phyloP scores from a whole-genome alignment of 805 yeast species.

The Candida wancherniae region DNA sequence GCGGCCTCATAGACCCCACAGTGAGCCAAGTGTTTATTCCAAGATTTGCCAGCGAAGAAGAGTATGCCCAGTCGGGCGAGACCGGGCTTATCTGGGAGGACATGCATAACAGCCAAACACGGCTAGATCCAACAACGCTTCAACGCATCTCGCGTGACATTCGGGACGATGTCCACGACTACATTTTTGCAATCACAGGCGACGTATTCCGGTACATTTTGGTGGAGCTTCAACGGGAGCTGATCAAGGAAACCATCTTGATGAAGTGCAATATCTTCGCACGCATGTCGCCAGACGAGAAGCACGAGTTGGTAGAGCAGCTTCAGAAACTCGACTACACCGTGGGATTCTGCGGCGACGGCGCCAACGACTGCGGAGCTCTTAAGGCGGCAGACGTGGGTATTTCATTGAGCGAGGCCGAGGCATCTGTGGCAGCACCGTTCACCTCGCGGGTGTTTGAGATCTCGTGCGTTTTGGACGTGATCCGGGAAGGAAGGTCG shows the following conservation, averaged over 20 bases:
- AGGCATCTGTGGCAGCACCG: slow-evolving; percentile 98
- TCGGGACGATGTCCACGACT: slow-evolving; percentile 30
- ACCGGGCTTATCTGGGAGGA: slow-evolving; percentile 62
- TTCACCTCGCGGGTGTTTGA: slow-evolving; percentile 89
- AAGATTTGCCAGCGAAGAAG: slow-evolving; percentile 37
- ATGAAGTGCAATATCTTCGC: slow-evolving; percentile 80
- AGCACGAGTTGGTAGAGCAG: slow-evolving; percentile 89
- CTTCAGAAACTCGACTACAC: slow-evolving; percentile 82
- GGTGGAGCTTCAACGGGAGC: slow-evolving; percentile 43
- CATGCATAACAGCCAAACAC: slow-evolving; percentile 51
- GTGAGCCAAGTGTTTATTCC: slow-evolving; percentile 49
- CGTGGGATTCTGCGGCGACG: slow-evolving; percentile 98
- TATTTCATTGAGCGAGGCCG: slow-evolving; percentile 92
- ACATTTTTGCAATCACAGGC: slow-evolving; percentile 84
- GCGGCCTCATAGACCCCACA: slow-evolving; percentile 54
- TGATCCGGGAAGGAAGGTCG: slow-evolving; percentile 91
- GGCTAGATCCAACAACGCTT: slow-evolving; percentile 62
- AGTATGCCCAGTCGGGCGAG: slow-evolving; percentile 15
- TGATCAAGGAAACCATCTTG: slow-evolving; percentile 51
- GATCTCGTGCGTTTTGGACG: slow-evolving; percentile 86
- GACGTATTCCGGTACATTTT: slow-evolving; percentile 80
- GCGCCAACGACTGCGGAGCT: slow-evolving; percentile 99
- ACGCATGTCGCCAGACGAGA: slow-evolving; percentile 98
- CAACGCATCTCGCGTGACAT: slow-evolving; percentile 34
- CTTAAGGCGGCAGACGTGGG: slow-evolving; percentile 97